These are phyloP conservation scores for Lactarius hatsudake DNA, from an alignment of 768 basidiomycete genomes.

Conservation along the genomic window DNA sequence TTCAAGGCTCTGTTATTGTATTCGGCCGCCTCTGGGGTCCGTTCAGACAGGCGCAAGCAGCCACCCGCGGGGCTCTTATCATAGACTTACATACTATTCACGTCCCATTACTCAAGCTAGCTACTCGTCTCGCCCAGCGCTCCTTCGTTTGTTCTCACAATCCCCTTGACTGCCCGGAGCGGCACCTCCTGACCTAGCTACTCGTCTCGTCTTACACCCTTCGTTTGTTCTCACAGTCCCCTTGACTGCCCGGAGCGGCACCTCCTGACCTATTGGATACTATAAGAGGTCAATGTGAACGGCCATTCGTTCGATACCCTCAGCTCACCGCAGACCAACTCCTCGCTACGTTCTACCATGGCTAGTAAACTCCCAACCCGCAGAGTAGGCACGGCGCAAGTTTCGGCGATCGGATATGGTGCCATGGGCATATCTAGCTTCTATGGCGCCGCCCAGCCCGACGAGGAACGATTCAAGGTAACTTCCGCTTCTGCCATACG, in stretches of 20 bases:
- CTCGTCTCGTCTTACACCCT: not conserved
- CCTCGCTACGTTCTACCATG: conserved; percentile 1
- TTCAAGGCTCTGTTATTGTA: not conserved
- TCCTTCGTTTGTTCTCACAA: not conserved
- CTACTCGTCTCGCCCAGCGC: no score
- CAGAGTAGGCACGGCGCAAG: conserved; percentile 44
- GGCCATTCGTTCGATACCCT: not conserved
- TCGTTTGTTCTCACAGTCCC: no score
- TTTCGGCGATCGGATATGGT: conserved; percentile 59
- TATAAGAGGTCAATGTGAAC: not conserved
- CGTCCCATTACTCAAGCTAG: not conserved
- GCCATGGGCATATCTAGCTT: conserved; percentile 53
- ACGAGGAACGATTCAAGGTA: conserved; percentile 58
- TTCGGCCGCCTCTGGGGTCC: not conserved
- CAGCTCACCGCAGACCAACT: not conserved
- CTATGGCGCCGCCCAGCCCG: conserved; percentile 46
- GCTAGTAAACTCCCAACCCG: conserved; percentile 36
- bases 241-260: not conserved
- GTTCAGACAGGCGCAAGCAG: not conserved
- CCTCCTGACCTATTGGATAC: not conserved
- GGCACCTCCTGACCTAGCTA: not conserved
- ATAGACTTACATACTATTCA: not conserved
- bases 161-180: not conserved
- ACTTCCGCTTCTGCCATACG: not conserved
- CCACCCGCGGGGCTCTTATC: not conserved